Evolutionary conservation across 1,284 basidiomycete genomes (phyloP).

Genomic region (Ganoderma lucidum): DNA sequence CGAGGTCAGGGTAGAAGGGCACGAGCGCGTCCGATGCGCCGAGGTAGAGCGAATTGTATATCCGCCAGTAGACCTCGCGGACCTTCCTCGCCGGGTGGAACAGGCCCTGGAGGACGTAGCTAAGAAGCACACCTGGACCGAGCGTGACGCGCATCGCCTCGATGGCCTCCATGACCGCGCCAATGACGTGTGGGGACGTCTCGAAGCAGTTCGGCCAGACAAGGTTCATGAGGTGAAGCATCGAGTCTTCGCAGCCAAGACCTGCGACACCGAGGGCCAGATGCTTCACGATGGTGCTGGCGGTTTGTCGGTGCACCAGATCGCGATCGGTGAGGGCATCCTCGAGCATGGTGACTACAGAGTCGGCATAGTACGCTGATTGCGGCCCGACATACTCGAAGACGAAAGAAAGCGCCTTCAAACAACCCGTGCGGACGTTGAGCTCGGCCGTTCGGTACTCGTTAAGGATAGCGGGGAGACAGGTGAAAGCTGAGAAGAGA

Average conservation of each 20-base stretch:
- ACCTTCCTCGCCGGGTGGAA: conserved; percentile 98
- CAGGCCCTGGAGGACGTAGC: conserved; percentile 91
- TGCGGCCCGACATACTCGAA: conserved; percentile 99
- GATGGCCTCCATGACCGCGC: conserved; percentile 95
- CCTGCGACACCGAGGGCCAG: conserved; percentile 97
- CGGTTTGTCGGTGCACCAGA: conserved; percentile 97
- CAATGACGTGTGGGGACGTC: conserved; percentile 97
- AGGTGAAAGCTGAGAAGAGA: conserved; percentile 83
- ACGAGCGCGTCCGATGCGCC: conserved; percentile 92
- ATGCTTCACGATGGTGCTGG: conserved; percentile 99
- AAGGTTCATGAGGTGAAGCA: conserved; percentile 97
- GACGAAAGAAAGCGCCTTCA: conserved; percentile 98
- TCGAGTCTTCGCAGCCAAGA: conserved; percentile 96
- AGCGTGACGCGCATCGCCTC: conserved; percentile 97
- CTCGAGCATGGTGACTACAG: conserved; percentile 96
- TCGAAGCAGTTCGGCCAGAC: conserved; percentile 99
- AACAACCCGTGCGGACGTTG: conserved; percentile 99
- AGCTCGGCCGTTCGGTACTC: conserved; percentile 98
- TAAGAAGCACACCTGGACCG: conserved; percentile 92
- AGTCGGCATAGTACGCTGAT: conserved; percentile 98
- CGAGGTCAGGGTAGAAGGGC: conserved; percentile 93
- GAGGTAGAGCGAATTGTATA: conserved; percentile 92
- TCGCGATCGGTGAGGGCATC: conserved; percentile 98
- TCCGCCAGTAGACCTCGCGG: conserved; percentile 94
- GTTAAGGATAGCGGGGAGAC: conserved; percentile 98